Evolutionary conservation across 176 grass and related monocot species (phyloP).

Genomic region (Zizania latifolia): DNA sequence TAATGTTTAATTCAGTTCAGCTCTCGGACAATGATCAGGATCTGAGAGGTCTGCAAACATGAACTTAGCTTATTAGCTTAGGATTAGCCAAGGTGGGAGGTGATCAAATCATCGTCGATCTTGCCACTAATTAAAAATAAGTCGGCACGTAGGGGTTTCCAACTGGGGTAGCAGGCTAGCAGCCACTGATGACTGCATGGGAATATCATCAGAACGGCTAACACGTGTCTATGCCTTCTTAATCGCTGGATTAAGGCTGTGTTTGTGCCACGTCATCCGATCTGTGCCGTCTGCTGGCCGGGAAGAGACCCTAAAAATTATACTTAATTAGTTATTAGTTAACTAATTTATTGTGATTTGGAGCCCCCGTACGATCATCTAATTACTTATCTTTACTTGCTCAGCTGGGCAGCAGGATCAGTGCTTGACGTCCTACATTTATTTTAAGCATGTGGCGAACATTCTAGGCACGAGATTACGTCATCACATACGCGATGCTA

Average conservation of each 20-base stretch:
- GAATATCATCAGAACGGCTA: not conserved
- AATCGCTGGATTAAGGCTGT: not conserved
- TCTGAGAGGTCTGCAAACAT: too few species aligned
- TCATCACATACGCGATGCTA: not conserved
- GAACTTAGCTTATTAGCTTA: not conserved
- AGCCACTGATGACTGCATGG: not conserved
- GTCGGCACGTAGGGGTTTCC: too few species aligned
- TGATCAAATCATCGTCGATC: not conserved
- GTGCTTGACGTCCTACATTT: not conserved
- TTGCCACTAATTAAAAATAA: not conserved
- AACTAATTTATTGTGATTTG: not conserved
- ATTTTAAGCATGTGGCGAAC: not conserved
- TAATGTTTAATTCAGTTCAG: too few species aligned
- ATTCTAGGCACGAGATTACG: not conserved
- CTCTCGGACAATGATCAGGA: too few species aligned
- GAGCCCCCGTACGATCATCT: not conserved
- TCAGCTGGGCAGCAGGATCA: not conserved
- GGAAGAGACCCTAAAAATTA: not conserved
- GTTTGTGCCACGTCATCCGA: not conserved
- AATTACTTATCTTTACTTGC: not conserved
- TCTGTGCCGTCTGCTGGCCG: not conserved
- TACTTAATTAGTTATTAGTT: not conserved
- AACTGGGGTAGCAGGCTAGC: constrained; percentile 16
- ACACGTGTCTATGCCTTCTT: not conserved
- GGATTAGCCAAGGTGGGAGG: not conserved